A percentile compares a stretch with the other conserved stretches of the same genome.
Evolutionary conservation across 768 basidiomycete species (phyloP).

Genomic region (Symmetrospora coprosmae): DNA sequence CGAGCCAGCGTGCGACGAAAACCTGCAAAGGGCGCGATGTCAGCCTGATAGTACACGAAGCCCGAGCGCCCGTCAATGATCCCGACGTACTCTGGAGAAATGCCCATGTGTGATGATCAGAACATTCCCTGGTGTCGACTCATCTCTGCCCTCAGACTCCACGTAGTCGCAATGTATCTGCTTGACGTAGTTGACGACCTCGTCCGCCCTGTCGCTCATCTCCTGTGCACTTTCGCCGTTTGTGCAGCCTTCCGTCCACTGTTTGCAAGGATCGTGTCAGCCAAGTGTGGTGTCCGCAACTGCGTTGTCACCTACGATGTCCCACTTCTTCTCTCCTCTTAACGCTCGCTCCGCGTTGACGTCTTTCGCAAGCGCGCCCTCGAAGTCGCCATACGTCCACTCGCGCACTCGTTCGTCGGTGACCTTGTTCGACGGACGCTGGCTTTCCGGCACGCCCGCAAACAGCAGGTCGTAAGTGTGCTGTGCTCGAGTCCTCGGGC

Average conservation of each 20-base stretch:
- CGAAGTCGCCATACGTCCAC: constrained; percentile 84
- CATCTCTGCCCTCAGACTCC: constrained; percentile 56
- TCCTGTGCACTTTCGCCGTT: constrained; percentile 70
- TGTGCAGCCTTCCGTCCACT: constrained; percentile 45
- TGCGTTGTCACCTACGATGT: constrained; percentile 35
- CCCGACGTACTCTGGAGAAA: constrained; percentile 38
- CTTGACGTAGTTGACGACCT: constrained; percentile 54
- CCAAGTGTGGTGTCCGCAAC: constrained; percentile 42
- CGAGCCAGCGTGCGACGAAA: constrained; percentile 69
- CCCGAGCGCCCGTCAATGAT: not conserved
- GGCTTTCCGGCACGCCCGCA: constrained; percentile 39
- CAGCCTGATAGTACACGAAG: not conserved
- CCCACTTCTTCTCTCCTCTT: constrained; percentile 22
- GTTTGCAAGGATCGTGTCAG: not conserved
- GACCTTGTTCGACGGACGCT: constrained; percentile 43
- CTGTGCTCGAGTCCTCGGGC: constrained; percentile 74
- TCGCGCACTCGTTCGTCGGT: constrained; percentile 58
- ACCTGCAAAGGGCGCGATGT: constrained; percentile 43
- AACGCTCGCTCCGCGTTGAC: constrained; percentile 46
- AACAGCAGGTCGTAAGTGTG: constrained; percentile 74
- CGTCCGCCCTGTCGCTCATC: constrained; percentile 66
- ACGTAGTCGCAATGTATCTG: constrained; percentile 49
- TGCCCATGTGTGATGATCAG: constrained; percentile 77
- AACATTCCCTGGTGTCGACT: constrained; percentile 57
- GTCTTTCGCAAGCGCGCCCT: constrained; percentile 65